Conservation (phyloP, 495 filamentous ascomycete species). For the Aspergillus asperescens region DNA sequence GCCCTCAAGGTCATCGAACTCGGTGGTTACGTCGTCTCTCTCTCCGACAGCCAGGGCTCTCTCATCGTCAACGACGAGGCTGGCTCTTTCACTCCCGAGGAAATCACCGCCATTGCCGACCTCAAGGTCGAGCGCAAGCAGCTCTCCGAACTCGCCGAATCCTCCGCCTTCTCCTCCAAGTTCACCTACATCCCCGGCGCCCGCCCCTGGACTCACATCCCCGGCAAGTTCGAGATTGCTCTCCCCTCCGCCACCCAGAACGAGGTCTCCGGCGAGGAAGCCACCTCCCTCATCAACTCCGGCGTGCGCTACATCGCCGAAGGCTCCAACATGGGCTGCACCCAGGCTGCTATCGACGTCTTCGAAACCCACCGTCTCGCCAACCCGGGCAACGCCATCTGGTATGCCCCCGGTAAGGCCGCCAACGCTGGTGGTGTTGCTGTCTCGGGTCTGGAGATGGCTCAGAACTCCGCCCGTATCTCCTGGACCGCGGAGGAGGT, state of each 20-base stretch:
- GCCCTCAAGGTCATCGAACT: conserved; percentile 96
- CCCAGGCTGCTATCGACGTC: conserved; percentile 87
- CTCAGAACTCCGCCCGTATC: conserved; percentile 87
- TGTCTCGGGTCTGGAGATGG: conserved; percentile 98
- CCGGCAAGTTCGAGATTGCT: conserved; percentile 80
- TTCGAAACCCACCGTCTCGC: conserved; percentile 78
- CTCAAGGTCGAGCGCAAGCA: conserved; percentile 86
- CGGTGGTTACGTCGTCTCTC: conserved; percentile 84
- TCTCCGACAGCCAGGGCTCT: conserved; percentile 87
- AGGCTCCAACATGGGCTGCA: conserved; percentile 98
- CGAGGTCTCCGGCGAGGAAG: conserved; percentile 88
- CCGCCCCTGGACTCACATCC: conserved; percentile 86
- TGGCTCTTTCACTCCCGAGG: conserved; percentile 64
- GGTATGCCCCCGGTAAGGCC: conserved; percentile 92
- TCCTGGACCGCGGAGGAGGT: conserved; percentile 86
- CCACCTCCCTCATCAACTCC: conserved; percentile 66
- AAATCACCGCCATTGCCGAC: conserved; percentile 68
- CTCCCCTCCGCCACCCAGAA: conserved; percentile 96
- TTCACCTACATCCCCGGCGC: conserved; percentile 86
- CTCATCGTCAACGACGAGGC: conserved; percentile 62
- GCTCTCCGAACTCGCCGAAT: conserved; percentile 59
- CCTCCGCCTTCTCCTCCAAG: conserved; percentile 50
- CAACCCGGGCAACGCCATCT: conserved; percentile 69
- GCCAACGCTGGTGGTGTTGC: conserved; percentile 98
- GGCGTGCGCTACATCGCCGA: conserved; percentile 89